Evolutionary conservation across 2,329 filamentous ascomycete genomes (phyloP).

Genomic region (Cryphonectria radicalis): DNA sequence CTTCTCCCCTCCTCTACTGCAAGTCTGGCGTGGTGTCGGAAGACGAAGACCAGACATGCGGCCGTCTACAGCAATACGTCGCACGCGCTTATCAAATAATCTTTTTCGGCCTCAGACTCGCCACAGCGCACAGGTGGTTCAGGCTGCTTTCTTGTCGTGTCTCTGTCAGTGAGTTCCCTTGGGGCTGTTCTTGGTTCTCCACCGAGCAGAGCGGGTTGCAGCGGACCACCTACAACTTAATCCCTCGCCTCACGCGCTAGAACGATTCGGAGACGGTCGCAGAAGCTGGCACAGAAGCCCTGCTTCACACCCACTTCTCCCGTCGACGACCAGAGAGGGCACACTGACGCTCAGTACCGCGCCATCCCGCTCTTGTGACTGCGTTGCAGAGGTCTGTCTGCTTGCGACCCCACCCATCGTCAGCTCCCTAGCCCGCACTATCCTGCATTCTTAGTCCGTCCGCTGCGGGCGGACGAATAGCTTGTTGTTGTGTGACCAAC

Average conservation of each 20-base stretch:
- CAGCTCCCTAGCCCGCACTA: background rate
- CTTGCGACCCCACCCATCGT: slow-evolving; percentile 17
- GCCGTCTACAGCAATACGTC: background rate
- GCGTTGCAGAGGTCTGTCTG: slow-evolving; percentile 4
- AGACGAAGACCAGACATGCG: background rate
- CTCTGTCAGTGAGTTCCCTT: background rate
- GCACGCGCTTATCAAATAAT: background rate
- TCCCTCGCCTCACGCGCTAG: slow-evolving; percentile 28
- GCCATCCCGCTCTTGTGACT: slow-evolving; percentile 27
- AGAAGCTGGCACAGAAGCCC: slow-evolving; percentile 28
- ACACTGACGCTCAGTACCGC: slow-evolving; percentile 10
- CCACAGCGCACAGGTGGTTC: background rate
- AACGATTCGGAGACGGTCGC: slow-evolving; percentile 8
- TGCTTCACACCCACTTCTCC: slow-evolving; percentile 28
- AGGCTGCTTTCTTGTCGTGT: background rate
- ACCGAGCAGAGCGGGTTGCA: background rate
- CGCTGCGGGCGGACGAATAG: slow-evolving; percentile 16
- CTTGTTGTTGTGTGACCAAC: slow-evolving; percentile 1
- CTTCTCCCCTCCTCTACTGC: background rate
- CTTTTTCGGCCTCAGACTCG: background rate
- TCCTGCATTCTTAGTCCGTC: slow-evolving; percentile 2
- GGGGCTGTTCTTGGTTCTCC: background rate
- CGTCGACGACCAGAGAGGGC: background rate
- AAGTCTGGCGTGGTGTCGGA: background rate
- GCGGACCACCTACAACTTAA: background rate